Conservation (phyloP, 2,329 filamentous ascomycete species). For the Neophaeococcomyces mojaviensis region DNA sequence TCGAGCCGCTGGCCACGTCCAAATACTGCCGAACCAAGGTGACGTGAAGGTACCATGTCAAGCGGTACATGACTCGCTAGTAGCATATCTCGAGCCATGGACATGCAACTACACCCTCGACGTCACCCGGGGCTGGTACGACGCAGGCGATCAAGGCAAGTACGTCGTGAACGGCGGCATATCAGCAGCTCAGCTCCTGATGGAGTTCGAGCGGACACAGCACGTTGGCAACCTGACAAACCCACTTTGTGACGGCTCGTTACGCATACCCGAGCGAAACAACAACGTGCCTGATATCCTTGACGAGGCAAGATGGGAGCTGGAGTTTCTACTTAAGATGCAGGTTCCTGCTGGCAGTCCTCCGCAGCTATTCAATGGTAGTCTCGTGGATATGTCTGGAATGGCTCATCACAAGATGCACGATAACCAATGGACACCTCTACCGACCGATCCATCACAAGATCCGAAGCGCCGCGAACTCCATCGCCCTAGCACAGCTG, state of each 20-base stretch:
- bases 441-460: constrained; percentile 4
- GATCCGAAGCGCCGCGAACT: constrained; percentile 7
- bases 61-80: constrained; percentile 3
- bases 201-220: constrained; percentile 6
- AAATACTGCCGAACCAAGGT: constrained; percentile 6
- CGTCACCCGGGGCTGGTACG: constrained; percentile 6
- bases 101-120: constrained; percentile 7
- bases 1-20: constrained; percentile 6
- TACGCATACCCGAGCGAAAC: constrained; percentile 5
- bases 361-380: constrained; percentile 5
- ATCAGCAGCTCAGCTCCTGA: constrained; percentile 7
- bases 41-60: constrained; percentile 6
- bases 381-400: constrained; percentile 4
- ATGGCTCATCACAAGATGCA: constrained; percentile 8
- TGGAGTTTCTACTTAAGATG: constrained; percentile 7
- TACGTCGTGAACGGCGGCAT: constrained; percentile 8
- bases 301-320: constrained; percentile 7
- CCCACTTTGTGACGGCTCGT: constrained; percentile 1
- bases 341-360: constrained; percentile 1
- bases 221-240: constrained; percentile 2
- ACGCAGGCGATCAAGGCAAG: constrained; percentile 6
- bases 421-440: constrained; percentile 6
- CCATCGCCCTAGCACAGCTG: constrained; percentile 4
- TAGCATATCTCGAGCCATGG: constrained; percentile 8
- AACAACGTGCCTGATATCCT: constrained; percentile 3